Conservation (phyloP, 1,284 basidiomycete species). For the Ganoderma boninense region DNA sequence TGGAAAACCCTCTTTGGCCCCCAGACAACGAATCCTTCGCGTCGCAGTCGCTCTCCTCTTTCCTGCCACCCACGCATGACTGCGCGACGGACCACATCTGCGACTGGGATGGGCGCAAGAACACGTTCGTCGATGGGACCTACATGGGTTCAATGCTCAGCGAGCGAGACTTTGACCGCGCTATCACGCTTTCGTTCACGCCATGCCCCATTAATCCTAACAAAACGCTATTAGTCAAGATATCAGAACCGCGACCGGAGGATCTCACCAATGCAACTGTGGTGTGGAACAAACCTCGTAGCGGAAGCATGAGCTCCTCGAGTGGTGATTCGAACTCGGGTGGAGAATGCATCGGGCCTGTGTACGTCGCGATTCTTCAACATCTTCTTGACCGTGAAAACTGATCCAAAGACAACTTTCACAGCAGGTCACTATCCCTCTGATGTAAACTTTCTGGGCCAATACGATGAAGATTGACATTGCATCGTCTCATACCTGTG, state of each 20-base stretch:
- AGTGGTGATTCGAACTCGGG: background rate
- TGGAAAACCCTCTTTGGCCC: background rate
- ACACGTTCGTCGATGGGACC: background rate
- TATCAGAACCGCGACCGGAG: background rate
- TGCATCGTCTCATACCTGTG: background rate
- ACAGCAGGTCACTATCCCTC: background rate
- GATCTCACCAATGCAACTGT: conserved; percentile 3
- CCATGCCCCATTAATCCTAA: background rate
- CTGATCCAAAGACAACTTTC: background rate
- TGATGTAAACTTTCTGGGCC: background rate
- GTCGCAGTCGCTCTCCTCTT: background rate
- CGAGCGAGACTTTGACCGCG: background rate
- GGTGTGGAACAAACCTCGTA: background rate
- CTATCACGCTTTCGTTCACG: background rate
- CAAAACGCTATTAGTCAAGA: background rate
- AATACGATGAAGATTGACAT: background rate
- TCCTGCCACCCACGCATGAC: background rate
- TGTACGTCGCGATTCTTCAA: background rate
- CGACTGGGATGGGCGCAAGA: background rate
- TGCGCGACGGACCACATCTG: background rate
- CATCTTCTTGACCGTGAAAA: background rate
- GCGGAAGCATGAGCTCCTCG: background rate
- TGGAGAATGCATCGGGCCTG: background rate
- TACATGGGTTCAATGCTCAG: background rate
- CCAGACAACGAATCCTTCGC: background rate